phyloP scores from a whole-genome alignment of 768 basidiomycete species.

The Leccinum variicolor region DNA sequence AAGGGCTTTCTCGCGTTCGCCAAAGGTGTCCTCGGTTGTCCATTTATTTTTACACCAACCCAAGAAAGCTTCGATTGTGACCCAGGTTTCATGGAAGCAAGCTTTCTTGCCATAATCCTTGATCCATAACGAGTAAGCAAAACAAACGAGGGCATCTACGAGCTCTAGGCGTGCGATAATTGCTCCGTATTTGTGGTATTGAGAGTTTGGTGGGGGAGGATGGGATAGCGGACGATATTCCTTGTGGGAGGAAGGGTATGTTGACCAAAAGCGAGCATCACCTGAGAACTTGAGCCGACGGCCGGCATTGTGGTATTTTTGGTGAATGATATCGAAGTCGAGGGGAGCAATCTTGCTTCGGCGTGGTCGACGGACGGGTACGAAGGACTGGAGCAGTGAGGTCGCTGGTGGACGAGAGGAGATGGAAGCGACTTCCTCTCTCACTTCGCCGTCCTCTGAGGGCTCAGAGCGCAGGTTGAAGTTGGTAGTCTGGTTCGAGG shows the following conservation, averaged over 20 bases:
- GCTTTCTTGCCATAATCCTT: conserved; percentile 56
- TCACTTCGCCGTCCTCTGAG: conserved; percentile 46
- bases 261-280: conserved; percentile 74
- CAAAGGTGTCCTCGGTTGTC: conserved; percentile 40
- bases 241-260: conserved; percentile 60
- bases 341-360: conserved; percentile 48
- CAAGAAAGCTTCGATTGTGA: conserved; percentile 66
- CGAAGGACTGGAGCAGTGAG: conserved; percentile 33
- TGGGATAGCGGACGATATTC: conserved; percentile 60
- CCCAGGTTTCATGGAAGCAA: conserved; percentile 64
- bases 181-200: conserved; percentile 73
- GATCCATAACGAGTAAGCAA: conserved; percentile 82
- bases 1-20: conserved; percentile 56
- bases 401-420: conserved; percentile 24
- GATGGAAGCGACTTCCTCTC: conserved; percentile 34
- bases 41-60: conserved; percentile 72
- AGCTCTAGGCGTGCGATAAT: conserved; percentile 78
- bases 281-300: conserved; percentile 82
- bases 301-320: conserved; percentile 66
- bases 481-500: conserved; percentile 20
- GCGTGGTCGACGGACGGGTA: conserved; percentile 66
- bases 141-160: conserved; percentile 77
- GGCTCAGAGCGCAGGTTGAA: conserved; percentile 38
- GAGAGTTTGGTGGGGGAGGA: conserved; percentile 62
- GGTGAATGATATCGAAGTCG: conserved; percentile 60